Conservation (phyloP, 257 asterid genomes). For the Solanum medicagineum region DNA sequence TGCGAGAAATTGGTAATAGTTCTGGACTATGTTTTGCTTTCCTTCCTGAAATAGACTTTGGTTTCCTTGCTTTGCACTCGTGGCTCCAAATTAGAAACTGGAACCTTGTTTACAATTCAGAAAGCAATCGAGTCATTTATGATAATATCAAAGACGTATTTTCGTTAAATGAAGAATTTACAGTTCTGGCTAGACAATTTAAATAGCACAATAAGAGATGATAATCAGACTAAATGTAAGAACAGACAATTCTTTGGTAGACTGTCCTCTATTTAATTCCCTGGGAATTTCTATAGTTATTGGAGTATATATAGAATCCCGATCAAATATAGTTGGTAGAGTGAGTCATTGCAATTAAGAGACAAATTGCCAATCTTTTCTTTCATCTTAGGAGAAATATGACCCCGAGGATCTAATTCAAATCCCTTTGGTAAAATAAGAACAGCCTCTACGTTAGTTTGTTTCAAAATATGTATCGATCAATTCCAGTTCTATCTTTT, state of each 20-base stretch:
- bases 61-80: neutral
- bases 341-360: neutral
- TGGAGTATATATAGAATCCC: neutral
- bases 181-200: neutral
- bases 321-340: neutral
- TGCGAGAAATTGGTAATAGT: slow-evolving; percentile 62
- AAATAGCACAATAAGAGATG: neutral
- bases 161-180: neutral
- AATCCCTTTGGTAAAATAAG: neutral
- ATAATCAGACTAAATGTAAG: neutral
- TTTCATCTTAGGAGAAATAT: neutral
- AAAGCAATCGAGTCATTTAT: neutral
- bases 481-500: neutral
- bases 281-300: neutral
- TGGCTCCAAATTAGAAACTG: neutral
- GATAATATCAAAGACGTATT: neutral
- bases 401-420: neutral
- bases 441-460: neutral
- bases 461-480: neutral
- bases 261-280: neutral
- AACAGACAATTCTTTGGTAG: neutral
- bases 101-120: neutral
- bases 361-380: neutral
- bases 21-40: neutral
- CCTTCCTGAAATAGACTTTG: neutral